A percentile compares a stretch with the other conserved stretches of the same genome.
Conservation (phyloP, 345 rosid species). For the Psidium guajava region DNA sequence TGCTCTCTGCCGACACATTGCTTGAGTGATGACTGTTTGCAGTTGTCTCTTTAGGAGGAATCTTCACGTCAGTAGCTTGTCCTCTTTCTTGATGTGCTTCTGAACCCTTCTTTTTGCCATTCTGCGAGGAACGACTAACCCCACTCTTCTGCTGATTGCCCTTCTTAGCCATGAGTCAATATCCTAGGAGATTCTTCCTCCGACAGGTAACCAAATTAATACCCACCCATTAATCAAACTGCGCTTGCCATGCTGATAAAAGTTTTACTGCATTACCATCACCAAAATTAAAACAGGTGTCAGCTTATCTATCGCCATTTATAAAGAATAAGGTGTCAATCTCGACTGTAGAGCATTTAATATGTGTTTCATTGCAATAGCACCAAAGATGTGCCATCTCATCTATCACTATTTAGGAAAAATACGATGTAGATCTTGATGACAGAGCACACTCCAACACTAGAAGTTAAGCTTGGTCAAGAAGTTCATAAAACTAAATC, state of each 20-base stretch:
- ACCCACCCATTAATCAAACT: not conserved
- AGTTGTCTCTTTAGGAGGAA: slow-evolving; percentile 30
- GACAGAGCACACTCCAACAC: not conserved
- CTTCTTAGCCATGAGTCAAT: slow-evolving; percentile 66
- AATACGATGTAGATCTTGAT: not conserved
- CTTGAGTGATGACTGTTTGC: slow-evolving; percentile 27
- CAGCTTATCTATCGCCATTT: not conserved
- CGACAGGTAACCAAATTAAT: not conserved
- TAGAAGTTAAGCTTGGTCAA: not conserved
- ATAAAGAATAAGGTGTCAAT: not conserved
- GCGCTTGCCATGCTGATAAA: not conserved
- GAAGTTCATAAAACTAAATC: not conserved
- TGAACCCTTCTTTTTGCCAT: slow-evolving; percentile 33
- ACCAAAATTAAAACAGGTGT: not conserved
- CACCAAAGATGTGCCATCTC: not conserved
- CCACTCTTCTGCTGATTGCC: slow-evolving; percentile 76
- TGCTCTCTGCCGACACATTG: slow-evolving; percentile 7
- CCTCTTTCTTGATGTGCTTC: slow-evolving; percentile 30
- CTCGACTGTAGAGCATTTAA: not conserved
- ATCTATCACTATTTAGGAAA: not conserved
- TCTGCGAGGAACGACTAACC: slow-evolving; percentile 37
- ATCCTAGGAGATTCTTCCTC: not conserved
- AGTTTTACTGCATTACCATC: not conserved
- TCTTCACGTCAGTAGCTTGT: slow-evolving; percentile 28
- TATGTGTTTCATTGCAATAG: not conserved